phyloP scores from a whole-genome alignment of 768 basidiomycete species.

The Baorangia bicolor region DNA sequence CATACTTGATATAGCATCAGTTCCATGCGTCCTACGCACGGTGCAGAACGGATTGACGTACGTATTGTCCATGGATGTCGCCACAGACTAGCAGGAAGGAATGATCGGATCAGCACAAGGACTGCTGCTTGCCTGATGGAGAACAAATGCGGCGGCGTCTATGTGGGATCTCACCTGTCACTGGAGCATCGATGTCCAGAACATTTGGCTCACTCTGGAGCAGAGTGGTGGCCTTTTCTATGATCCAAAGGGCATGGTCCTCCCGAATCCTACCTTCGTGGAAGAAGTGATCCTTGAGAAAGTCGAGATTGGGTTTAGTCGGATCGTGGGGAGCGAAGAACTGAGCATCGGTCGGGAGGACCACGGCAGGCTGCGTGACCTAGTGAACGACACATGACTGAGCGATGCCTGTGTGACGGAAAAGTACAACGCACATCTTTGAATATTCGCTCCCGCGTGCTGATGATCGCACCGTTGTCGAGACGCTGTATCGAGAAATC shows the following conservation, averaged over 20 bases:
- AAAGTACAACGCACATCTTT: constrained; percentile 20
- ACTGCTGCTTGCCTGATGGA: constrained; percentile 20
- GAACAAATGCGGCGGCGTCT: background rate
- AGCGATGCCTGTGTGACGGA: background rate
- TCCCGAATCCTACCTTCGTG: constrained; percentile 65
- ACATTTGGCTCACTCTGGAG: constrained; percentile 62
- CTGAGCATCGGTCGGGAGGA: constrained; percentile 67
- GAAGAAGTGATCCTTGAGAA: constrained; percentile 77
- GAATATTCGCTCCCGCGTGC: constrained; percentile 26
- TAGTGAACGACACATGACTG: constrained; percentile 23
- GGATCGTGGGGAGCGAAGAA: constrained; percentile 69
- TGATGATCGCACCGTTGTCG: constrained; percentile 26
- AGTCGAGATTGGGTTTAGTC: constrained; percentile 68
- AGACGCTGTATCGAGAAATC: constrained; percentile 27
- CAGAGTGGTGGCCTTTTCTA: constrained; percentile 57
- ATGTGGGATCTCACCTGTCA: constrained; percentile 50
- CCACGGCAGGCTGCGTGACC: constrained; percentile 68
- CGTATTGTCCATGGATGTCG: constrained; percentile 25
- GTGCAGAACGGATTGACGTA: constrained; percentile 17
- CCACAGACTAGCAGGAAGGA: constrained; percentile 14
- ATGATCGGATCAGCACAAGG: constrained; percentile 3
- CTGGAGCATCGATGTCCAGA: constrained; percentile 68
- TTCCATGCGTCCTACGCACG: background rate
- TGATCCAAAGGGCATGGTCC: constrained; percentile 65
- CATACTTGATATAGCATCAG: constrained; percentile 46